Base-by-base conservation (phyloP, 1,284 basidiomycete genomes). In the Vanrija sp. region DNA sequence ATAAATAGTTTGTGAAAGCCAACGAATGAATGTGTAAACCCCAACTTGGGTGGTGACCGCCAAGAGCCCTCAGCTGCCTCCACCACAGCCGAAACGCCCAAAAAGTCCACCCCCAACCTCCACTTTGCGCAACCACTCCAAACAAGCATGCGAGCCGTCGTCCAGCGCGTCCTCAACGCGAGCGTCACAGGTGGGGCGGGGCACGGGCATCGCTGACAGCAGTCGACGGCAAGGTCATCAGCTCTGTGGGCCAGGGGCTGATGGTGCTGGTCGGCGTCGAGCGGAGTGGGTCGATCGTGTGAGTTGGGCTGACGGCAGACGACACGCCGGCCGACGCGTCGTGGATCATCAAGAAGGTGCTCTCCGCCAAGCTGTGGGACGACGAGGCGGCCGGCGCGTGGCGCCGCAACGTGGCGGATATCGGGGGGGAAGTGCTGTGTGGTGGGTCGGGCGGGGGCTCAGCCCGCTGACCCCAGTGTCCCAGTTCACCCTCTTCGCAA, bases 401-500 rank as follows among this genome's bases (percentile, higher is more conserved):
- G 91, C 89, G 87, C 72, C 76, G 80, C 36, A 90, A 79, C 66
- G 85, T 95, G 51, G 87, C 85, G 72, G 90, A 94, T 59, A 82
- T 93, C 31, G 81, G 83, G 27, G 91, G 89, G 49, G 89, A 93
- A 51, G 82, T 95, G 14, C 81, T 95, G 22, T 93, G 90, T 63
- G 88, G 77, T 77, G 41, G 20, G 73, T 66, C 23, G 4, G 6
- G 23, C 24, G 22, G n/a, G 37, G 20, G 47, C 20, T 15, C 12
- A 19, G 41, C 1, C 15, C 2, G 19, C 41, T 42, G 4, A 35
- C 25, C 45, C 14, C 39, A 75, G 75, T 93, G 15, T 93, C 89
- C 1, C 91, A 95, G 64, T 95, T 95, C 72, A 95, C 91, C 0
- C 80, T 95, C 16, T 77, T 91, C 65, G 91, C 89, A n/a, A 86